A percentile compares a stretch with the other conserved stretches of the same genome.
Evolutionary conservation across 2,329 filamentous ascomycete genomes (phyloP).

Genomic region (Colletotrichum aenigma): DNA sequence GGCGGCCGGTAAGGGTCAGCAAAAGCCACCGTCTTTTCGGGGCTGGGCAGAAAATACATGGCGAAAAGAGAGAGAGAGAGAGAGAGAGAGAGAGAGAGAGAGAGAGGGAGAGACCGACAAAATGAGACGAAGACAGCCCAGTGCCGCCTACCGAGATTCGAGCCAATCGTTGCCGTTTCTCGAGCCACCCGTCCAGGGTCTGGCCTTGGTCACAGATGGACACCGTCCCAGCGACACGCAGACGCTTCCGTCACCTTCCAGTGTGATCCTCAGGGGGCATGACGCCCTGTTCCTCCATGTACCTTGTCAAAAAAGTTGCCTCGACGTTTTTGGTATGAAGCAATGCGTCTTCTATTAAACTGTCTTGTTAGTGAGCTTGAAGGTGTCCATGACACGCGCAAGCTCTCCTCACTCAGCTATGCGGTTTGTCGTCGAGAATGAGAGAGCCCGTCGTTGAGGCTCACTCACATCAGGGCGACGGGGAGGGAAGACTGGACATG

Average conservation of each 20-base stretch:
- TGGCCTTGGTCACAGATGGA: constrained; percentile 1
- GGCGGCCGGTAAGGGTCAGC: neutral
- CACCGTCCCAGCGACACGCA: constrained; percentile 14
- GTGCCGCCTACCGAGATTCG: constrained; percentile 7
- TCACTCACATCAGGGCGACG: neutral
- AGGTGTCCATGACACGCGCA: neutral
- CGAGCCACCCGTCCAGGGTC: constrained; percentile 4
- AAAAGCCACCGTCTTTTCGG: neutral
- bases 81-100: neutral
- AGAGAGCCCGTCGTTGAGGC: neutral
- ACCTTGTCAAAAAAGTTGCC: neutral
- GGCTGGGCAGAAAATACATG: neutral
- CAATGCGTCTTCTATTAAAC: neutral
- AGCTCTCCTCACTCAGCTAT: neutral
- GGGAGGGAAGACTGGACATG: neutral
- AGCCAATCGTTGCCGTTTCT: constrained; percentile 10
- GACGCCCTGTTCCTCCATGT: neutral
- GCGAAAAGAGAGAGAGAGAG: neutral
- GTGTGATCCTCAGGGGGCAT: constrained; percentile 1
- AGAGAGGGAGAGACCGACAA: neutral
- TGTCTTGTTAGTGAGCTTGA: neutral
- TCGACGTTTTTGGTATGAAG: neutral
- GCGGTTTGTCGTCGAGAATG: neutral
- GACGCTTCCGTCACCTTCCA: constrained; percentile 12
- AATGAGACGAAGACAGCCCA: constrained; percentile 13